Evolutionary conservation across 2,329 filamentous ascomycete genomes (phyloP), one percentile per base, ranked within the genome.

Genomic region (Fonsecaea monophora): DNA sequence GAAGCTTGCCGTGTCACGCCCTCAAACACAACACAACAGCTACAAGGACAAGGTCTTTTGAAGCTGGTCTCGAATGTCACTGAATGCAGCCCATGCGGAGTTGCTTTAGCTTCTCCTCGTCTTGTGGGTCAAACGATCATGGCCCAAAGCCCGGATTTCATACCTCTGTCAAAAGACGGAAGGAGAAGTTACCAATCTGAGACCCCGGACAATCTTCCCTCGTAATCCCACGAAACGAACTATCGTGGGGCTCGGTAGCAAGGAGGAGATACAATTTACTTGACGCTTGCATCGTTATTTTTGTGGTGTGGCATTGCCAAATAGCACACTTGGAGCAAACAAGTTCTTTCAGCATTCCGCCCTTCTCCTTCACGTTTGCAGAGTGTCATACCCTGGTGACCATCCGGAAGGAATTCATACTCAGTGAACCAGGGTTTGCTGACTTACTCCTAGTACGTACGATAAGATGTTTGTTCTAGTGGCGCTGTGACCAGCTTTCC

Each of bases 401-500:
- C 38, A 15, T n/a, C 40, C 4, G 18, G 45, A 37, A 21, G 38
- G 30, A 34, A 38, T 37, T 53, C 37, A 48, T 40, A 32, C n/a
- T 18, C 8, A 50, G 53, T 8, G 21, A 42, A 40, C 61, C 21
- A 50, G 61, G 59, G 59, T 53, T 54, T 21, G 38, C 59, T 40
- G 57, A 34, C 38, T 37, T 42, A 7, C 6, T 42, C 1, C 6
- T 42, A 1, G 40, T 30, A 15, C 34, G 59, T 54, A 54, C 48
- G 48, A 61, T 58, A 45, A 30, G 53, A 58, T 64, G 40, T 32
- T 42, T 54, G 34, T 50, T 30, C 40, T 6, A 12, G 54, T 58
- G 61, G 61, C 61, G 61, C 54, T 12, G 57, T 57, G 42, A 55
- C 48, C 30, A 53, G 35, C 6, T 48, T 40, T 12, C 45, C 45